phyloP scores from a whole-genome alignment of 129 eudicot genomes.

The Centella asiatica region DNA sequence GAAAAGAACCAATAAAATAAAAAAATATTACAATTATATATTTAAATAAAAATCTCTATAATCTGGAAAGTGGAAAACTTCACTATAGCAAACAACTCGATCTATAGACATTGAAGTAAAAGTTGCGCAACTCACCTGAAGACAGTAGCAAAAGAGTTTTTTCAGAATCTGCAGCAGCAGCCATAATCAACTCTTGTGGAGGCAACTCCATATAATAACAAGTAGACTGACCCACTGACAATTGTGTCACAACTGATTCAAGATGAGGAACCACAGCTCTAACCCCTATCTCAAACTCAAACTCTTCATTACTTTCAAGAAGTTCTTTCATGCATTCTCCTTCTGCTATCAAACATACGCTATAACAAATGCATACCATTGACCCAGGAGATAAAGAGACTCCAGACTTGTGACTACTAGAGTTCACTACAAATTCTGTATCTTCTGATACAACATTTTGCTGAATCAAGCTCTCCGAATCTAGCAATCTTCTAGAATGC shows the following conservation, averaged over 20 bases:
- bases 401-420: slow-evolving; percentile 50
- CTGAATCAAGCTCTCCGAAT: slow-evolving; percentile 17
- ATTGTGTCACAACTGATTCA: slow-evolving; percentile 63
- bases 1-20: background rate
- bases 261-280: slow-evolving; percentile 59
- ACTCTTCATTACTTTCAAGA: slow-evolving; percentile 63
- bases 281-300: slow-evolving; percentile 83
- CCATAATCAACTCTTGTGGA: slow-evolving; percentile 52
- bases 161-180: slow-evolving; percentile 47
- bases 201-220: slow-evolving; percentile 44
- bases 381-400: slow-evolving; percentile 52
- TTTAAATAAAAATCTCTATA: too few relatives aligned
- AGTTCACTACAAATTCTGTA: slow-evolving; percentile 8
- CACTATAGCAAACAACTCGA: background rate
- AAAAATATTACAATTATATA: too few relatives aligned
- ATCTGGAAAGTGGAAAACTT: too few relatives aligned
- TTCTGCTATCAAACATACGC: slow-evolving; percentile 33
- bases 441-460: slow-evolving; percentile 2
- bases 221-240: slow-evolving; percentile 74
- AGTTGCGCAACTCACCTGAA: slow-evolving; percentile 39
- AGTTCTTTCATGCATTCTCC: slow-evolving; percentile 35
- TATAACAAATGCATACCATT: slow-evolving; percentile 56
- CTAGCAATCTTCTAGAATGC: slow-evolving; percentile 1
- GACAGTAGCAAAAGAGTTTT: slow-evolving; percentile 38
- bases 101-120: background rate